Percentiles rank a stretch among this genome's conserved stretches.
Conservation (phyloP, 257 asterid genomes). For the Buddleja alternifolia region DNA sequence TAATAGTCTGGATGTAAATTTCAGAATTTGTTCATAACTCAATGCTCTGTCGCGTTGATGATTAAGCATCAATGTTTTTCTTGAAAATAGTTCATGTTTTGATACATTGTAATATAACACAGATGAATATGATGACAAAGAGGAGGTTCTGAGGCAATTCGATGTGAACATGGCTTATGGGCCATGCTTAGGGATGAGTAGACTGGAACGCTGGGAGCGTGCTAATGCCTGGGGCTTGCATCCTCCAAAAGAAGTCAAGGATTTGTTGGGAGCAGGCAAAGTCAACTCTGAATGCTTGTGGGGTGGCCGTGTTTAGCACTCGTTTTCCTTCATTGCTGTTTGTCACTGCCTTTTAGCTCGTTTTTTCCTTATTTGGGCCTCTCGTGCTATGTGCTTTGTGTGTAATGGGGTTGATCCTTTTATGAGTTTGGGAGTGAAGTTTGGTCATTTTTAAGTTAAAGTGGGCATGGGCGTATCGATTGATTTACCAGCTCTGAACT, state of each 20-base stretch:
- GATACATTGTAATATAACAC: slow-evolving; percentile 11
- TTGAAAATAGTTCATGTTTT: not conserved
- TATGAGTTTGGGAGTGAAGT: not conserved
- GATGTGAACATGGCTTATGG: slow-evolving; percentile 86
- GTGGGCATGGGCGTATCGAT: slow-evolving; percentile 11
- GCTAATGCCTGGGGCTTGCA: slow-evolving; percentile 59
- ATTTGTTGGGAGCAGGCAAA: slow-evolving; percentile 44
- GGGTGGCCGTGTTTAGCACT: slow-evolving; percentile 68
- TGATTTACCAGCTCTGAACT: not conserved
- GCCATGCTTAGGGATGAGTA: slow-evolving; percentile 79
- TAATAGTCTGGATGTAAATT: not conserved
- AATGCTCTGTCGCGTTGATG: not conserved
- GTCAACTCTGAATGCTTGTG: slow-evolving; percentile 59
- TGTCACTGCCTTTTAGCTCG: not conserved
- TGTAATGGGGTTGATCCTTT: too few relatives aligned
- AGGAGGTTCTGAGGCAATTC: slow-evolving; percentile 66
- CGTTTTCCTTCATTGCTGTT: not conserved
- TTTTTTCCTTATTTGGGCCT: too few relatives aligned
- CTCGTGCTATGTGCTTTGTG: too few relatives aligned
- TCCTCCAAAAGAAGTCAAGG: slow-evolving; percentile 60
- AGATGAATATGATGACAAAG: slow-evolving; percentile 63
- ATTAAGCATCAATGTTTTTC: not conserved
- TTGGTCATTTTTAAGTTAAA: slow-evolving; percentile 7
- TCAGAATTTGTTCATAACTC: not conserved
- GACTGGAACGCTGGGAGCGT: slow-evolving; percentile 79